Evolutionary conservation across 768 basidiomycete genomes (phyloP).

Genomic region (Grammothele lineata): DNA sequence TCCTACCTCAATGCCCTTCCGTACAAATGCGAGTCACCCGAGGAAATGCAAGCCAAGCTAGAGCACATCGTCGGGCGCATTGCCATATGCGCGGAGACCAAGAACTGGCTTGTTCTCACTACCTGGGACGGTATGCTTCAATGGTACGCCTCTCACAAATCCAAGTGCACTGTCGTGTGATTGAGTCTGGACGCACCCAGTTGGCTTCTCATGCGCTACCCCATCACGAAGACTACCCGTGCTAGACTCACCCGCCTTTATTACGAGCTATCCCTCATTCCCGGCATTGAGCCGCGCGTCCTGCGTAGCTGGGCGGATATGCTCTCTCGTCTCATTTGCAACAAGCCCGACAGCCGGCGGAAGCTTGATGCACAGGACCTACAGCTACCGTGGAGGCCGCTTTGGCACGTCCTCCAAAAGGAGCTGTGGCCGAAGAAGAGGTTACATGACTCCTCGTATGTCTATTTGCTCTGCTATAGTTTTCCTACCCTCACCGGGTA

Average conservation of each 20-base stretch:
- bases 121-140: constrained; percentile 80
- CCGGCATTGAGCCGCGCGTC: constrained; percentile 70
- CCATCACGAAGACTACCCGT: constrained; percentile 62
- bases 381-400: constrained; percentile 65
- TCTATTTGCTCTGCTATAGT: neutral
- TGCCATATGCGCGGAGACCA: constrained; percentile 63
- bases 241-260: constrained; percentile 71
- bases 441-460: constrained; percentile 55
- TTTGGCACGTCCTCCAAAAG: constrained; percentile 72
- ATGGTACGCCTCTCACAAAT: constrained; percentile 43
- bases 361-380: constrained; percentile 68
- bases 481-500: constrained; percentile 1
- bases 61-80: constrained; percentile 69
- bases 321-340: constrained; percentile 64
- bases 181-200: constrained; percentile 30
- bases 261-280: constrained; percentile 73
- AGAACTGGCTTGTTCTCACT: constrained; percentile 69
- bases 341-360: constrained; percentile 58
- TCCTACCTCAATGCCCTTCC: constrained; percentile 66
- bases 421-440: constrained; percentile 73
- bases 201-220: constrained; percentile 82
- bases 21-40: constrained; percentile 65
- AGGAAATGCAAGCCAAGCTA: constrained; percentile 67
- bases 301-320: constrained; percentile 76
- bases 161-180: neutral